Base-by-base conservation (phyloP, 139 green algal species). In the Pseudopediastrum boryanum region DNA sequence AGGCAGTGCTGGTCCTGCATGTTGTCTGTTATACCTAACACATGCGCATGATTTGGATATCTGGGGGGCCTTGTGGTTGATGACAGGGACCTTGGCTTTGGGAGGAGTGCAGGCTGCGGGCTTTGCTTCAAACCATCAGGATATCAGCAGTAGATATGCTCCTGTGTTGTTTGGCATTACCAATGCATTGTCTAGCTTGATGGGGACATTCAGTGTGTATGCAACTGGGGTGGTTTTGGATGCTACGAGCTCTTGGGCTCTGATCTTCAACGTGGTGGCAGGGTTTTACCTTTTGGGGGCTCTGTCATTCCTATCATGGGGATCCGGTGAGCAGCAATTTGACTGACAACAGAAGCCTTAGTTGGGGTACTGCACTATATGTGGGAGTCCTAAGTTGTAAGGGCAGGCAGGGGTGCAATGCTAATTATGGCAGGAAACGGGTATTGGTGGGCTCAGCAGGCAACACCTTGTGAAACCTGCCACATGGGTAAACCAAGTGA, bases 71-170 rank as follows among this genome's bases (percentile, higher is more conserved):
- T 85, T 93, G n/a, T 36, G 46, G 3, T 23, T 88, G 43, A 74
- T 92, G 56, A 88, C 82, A 6, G 65, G 71, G 13, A 83, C 84
- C 0, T 77, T 95, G 39, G 83, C 83, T 35, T 56, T 93, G 4
- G 81, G 88, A 9, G 90, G 90, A 43, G 75, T 84, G 31, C 84
- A 89, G 75, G 85, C 81, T 27, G 89, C 85, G 3, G 93, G 93
- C 21, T 94, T 95, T 66, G 93, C 89, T 33, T 83, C 70, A 70
- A 96, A 94, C 66, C 93, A 96, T 75, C n/a, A n/a, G n/a, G 93
- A 97, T 83, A 91, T 97, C 23, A 77, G 81, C 23, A 83, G 79
- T 4, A 75, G 82, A 29, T 92, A 92, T 65, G 88, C 87, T 2
- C 79, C 83, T n/a, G 85, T 93, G 43, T 73, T 96, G 19, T 96